Evolutionary conservation across 768 basidiomycete species (phyloP), one percentile per base, ranked within the genome.

Genomic region (Amyloporia xantha): DNA sequence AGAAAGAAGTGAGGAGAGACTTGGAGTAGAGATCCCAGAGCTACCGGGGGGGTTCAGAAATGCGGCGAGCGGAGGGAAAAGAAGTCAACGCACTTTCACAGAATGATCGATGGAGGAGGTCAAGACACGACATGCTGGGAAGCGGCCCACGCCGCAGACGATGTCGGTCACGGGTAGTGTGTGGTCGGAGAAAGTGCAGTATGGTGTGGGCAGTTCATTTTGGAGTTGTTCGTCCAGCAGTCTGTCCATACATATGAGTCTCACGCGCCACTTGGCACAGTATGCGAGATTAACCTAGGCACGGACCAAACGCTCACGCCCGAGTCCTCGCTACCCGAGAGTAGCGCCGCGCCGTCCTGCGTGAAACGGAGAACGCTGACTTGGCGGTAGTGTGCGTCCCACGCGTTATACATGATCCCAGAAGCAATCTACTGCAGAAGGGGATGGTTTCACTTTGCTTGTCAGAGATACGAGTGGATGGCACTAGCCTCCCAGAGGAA

Each of bases 381-480:
- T 62, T 82, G 76, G 50, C 95, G 87, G 69, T 98, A 99, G 66
- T 98, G 95, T 15, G 94, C 94, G 52, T 97, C 94, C 82, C 93
- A 93, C 0, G 88, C 78, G 56, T 86, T 82, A 71, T 83, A 91
- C 40, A 97, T 71, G 46, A 94, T 83, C n/a, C 94, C 94, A n/a
- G 94, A 96, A 9, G 86, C 74, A 55, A 91, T 74, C 92, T 96
- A 68, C 51, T 64, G 50, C 41, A 52, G 43, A 10, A 26, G 4
- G 19, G 17, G 10, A 26, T 23, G 28, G 12, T 35, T n/a, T 39
- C 25, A 28, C 30, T 27, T 25, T n/a, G 26, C 13, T 33, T 5
- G 27, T 17, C 15, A 7, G 17, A 19, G 10, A 25, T 10, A 17
- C 6, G 10, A 26, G 20, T 9, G 30, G 15, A 20, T 15, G 6